phyloP scores from a whole-genome alignment of 768 basidiomycete species.

The Wakefieldia striispora region DNA sequence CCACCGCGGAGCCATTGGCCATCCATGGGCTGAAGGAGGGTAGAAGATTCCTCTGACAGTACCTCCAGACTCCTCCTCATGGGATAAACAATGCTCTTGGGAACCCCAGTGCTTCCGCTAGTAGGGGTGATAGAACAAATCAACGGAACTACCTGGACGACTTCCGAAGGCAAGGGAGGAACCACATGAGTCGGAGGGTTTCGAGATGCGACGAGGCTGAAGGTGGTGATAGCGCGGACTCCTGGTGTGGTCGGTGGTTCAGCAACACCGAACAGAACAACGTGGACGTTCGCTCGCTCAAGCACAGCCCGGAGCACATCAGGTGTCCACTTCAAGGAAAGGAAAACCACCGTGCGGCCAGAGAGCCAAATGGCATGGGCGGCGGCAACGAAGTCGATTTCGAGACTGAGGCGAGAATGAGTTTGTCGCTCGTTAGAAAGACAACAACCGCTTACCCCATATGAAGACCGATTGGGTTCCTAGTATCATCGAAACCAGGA shows the following conservation, averaged over 20 bases:
- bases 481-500: conserved; percentile 9
- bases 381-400: conserved; percentile 29
- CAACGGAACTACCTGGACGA: conserved; percentile 20
- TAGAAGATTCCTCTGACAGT: conserved; percentile 29
- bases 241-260: conserved; percentile 12
- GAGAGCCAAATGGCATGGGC: conserved; percentile 31
- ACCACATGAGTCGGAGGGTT: conserved; percentile 5
- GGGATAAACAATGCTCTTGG: conserved; percentile 32
- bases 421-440: not conserved
- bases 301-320: conserved; percentile 27
- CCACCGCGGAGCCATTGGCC: conserved; percentile 34
- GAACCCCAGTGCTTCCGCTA: conserved; percentile 31
- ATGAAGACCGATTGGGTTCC: conserved; percentile 25
- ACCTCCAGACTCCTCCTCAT: conserved; percentile 25
- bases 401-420: conserved; percentile 18
- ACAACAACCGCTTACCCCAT: conserved; percentile 19
- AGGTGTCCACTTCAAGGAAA: conserved; percentile 30
- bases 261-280: conserved; percentile 21
- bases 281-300: conserved; percentile 18
- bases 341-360: conserved; percentile 26
- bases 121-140: conserved; percentile 29
- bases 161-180: conserved; percentile 18
- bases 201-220: conserved; percentile 10
- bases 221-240: conserved; percentile 17
- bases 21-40: conserved; percentile 25